Evolutionary conservation across 805 yeast species (phyloP), one percentile per base, ranked within the genome.

Genomic region (Diddensiella caesifluorescens): DNA sequence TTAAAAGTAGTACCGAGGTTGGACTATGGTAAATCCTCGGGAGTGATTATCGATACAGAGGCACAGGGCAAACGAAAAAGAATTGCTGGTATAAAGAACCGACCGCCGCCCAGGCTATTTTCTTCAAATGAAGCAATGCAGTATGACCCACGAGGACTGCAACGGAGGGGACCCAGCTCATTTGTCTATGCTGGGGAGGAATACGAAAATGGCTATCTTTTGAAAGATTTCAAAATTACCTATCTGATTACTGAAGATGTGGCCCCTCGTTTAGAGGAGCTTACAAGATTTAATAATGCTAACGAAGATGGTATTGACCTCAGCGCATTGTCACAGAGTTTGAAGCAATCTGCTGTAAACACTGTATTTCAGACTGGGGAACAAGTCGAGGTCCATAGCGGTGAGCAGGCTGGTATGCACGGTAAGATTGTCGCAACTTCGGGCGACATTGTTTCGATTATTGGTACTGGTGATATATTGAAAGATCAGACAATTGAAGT

Each of bases 1-100:
- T 78, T 95, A 53, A 86, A 86, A 58, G 70, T 92, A 50, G 94
- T 92, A 25, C 98, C 98, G 27, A 78, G 98, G 56, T 65, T 92
- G 46, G 97, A 90, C 60, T 90, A 92, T 62, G 95, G 95, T 44
- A 77, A 80, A 51, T 47, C 60, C 4, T 51, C 55, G 3, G n/a
- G n/a, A n/a, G 52, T 50, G 18, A 41, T 52, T 18, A 71, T 67
- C 48, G 65, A 65, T 32, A 70, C 66, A 25, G 74, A 73, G 45
- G 85, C 78, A 48, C n/a, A n/a, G n/a, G 7, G 19, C 7, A 76
- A 76, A 55, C 64, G 77, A 41, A 79, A 71, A 52, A 62, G 71
- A 38, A 63, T 68, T 10, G 60, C 61, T 4, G 80, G 75, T 38
- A 73, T 76, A 52, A 83, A 82, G 44, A 67, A 77, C 42, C 75